Base-by-base conservation (phyloP, 108 stramenopile genomes). In the Schizochytrium sp. region DNA sequence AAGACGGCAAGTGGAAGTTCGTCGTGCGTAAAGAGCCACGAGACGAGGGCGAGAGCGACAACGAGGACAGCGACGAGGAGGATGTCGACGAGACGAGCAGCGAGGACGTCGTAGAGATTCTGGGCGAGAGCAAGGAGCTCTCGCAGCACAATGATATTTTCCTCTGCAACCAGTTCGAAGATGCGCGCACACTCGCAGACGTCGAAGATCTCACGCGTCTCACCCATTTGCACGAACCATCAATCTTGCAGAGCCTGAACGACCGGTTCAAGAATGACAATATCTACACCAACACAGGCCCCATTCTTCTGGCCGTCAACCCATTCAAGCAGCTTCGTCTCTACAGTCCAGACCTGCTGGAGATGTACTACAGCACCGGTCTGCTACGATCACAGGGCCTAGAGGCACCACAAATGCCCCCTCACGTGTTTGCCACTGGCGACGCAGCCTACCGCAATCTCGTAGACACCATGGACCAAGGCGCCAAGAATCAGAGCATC, bases 181-280 rank as follows among this genome's bases (percentile, higher is more conserved):
- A 53, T 23, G 89, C 55, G 23, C 28, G 29, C 18, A 60, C 72
- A 0, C 88, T 91, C 48, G 90, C 87, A 34, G 72, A 55, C 88
- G 90, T 89, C 57, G 92, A 96, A 87, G 98, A 99, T 90, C 93
- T 99, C 90, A 98, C 98, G 83, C 89, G 95, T 6, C 93, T 99
- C 87, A 98, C 97, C 58, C 97, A 97, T 90, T 94, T 99, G 89
- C 98, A 99, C 92, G 99, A 99, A 90, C 98, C 99, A 47, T 97
- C 98, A 16, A 97, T 99, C 89, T 91, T 99, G 58, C 97, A 99
- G 88, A 95, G 96, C 0, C 93, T 99, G 18, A 72, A 91, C 29
- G 94, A 95, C 88, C 92, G 99, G 60, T 99, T 97, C 92, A 93
- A 94, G 71, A 14, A 18, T 34, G 91, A 93, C 57, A 43, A 60